phyloP scores from a whole-genome alignment of 148 eudicot genomes.

The Chenopodium suecicum region DNA sequence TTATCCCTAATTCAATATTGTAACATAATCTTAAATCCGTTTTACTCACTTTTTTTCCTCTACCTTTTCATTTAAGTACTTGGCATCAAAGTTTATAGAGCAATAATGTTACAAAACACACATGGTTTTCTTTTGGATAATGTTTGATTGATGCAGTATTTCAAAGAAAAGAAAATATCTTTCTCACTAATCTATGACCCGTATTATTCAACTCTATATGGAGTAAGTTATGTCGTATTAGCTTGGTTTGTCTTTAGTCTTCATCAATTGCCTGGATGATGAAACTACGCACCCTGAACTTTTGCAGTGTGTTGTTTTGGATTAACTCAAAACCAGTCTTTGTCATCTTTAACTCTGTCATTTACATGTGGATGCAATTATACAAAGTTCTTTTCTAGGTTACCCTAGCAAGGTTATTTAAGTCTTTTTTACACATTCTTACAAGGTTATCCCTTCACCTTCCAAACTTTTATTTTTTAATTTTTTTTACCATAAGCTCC shows the following conservation, averaged over 20 bases:
- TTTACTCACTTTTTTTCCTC: too few relatives aligned
- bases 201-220: background rate
- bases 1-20: too few relatives aligned
- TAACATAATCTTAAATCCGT: too few relatives aligned
- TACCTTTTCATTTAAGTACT: too few relatives aligned
- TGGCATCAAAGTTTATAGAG: too few relatives aligned
- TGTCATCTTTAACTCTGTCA: background rate
- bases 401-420: background rate
- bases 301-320: background rate
- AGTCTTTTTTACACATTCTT: background rate
- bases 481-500: background rate
- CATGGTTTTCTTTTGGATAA: too few relatives aligned
- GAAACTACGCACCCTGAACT: background rate
- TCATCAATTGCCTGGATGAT: background rate
- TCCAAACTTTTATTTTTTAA: background rate
- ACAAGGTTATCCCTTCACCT: background rate
- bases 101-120: too few relatives aligned
- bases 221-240: background rate
- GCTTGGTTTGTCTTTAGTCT: background rate
- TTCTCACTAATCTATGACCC: background rate
- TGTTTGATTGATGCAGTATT: background rate
- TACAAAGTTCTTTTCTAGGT: background rate
- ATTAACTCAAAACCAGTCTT: background rate
- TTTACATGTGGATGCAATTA: slow-evolving; percentile 9
- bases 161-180: background rate